Evolutionary conservation across 2,329 filamentous ascomycete genomes (phyloP).

Genomic region (Keithomyces neogunnii): DNA sequence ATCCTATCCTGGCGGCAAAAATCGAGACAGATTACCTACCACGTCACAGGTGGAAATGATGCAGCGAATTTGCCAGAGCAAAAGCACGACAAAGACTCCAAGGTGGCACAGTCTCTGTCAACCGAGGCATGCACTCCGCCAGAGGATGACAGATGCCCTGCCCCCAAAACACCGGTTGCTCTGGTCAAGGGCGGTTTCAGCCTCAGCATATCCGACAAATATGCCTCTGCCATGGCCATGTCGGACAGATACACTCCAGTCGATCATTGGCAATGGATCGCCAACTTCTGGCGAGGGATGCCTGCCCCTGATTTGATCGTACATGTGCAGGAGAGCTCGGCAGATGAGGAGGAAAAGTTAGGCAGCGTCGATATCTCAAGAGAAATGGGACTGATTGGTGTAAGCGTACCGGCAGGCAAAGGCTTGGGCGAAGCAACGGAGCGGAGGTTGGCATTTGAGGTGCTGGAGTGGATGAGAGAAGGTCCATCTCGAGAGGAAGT

Average conservation of each 20-base stretch:
- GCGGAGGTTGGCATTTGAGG: conserved; percentile 74
- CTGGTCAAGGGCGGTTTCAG: conserved; percentile 73
- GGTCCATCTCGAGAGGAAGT: conserved; percentile 30
- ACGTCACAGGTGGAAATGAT: conserved; percentile 27
- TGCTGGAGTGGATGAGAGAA: conserved; percentile 67
- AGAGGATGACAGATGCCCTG: conserved; percentile 5
- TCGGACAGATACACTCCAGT: conserved; percentile 67
- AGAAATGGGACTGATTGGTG: conserved; percentile 44
- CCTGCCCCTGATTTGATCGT: conserved; percentile 74
- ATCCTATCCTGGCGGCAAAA: conserved; percentile 64
- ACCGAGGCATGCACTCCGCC: conserved; percentile 4
- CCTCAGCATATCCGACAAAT: conserved; percentile 67
- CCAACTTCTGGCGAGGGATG: conserved; percentile 82
- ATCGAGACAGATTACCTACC: conserved; percentile 58
- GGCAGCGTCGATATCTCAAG: conserved; percentile 48
- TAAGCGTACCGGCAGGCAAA: conserved; percentile 36
- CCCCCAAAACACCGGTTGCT: conserved; percentile 53
- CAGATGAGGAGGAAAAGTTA: conserved; percentile 21
- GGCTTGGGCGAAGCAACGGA: conserved; percentile 60
- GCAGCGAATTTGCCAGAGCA: background rate
- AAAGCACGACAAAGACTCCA: conserved; percentile 4
- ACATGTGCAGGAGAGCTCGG: conserved; percentile 42
- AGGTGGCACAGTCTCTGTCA: background rate
- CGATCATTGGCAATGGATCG: conserved; percentile 98
- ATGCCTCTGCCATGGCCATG: conserved; percentile 66